Percentiles rank a stretch among this genome's conserved stretches.
phyloP scores from a whole-genome alignment of 2,329 filamentous ascomycete species.

The Epichloe gansuensis region DNA sequence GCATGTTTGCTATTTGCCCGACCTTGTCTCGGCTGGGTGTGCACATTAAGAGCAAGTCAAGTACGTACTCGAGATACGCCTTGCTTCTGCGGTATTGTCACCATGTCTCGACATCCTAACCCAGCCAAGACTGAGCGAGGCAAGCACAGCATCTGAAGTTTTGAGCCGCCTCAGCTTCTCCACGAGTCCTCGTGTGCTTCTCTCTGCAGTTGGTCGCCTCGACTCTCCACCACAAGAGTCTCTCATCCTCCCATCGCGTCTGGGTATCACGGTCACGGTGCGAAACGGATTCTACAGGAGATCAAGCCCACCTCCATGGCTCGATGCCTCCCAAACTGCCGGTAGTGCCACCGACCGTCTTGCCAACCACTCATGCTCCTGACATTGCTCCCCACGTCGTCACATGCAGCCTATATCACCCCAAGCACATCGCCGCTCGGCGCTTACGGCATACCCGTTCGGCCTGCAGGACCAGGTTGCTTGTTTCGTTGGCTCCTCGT shows the following conservation, averaged over 20 bases:
- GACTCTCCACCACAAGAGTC: too few species aligned
- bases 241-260: too few species aligned
- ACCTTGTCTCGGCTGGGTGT: too few species aligned
- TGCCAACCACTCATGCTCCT: conserved; percentile 1
- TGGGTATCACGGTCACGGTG: too few species aligned
- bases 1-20: too few species aligned
- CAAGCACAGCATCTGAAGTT: neutral
- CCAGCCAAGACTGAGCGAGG: too few species aligned
- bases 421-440: neutral
- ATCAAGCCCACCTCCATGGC: neutral
- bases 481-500: neutral
- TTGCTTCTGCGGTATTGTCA: too few species aligned
- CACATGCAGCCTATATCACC: conserved; percentile 6
- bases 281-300: too few species aligned
- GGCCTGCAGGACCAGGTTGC: neutral
- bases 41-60: too few species aligned
- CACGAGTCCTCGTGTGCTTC: neutral
- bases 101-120: neutral
- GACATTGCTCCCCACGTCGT: neutral
- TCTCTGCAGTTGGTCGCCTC: neutral
- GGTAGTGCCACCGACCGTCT: neutral
- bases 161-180: neutral
- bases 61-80: too few species aligned
- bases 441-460: conserved; percentile 1
- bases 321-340: neutral